A percentile compares a stretch with the other conserved stretches of the same genome.
Evolutionary conservation across 2,329 filamentous ascomycete species (phyloP).

Genomic region (Hymenoscyphus scutula): DNA sequence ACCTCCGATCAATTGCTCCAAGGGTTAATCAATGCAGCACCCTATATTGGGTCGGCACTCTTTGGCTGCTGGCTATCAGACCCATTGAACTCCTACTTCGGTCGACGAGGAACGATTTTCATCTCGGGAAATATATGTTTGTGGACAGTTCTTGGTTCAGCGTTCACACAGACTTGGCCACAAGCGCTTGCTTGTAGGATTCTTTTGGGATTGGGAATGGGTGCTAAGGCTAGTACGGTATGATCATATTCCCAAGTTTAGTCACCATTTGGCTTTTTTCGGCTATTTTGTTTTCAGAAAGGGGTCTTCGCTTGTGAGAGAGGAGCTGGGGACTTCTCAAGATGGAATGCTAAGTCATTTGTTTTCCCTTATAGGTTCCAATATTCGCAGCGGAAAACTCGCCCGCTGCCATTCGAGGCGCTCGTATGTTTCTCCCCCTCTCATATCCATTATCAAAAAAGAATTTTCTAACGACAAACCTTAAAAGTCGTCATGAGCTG

Average conservation of each 20-base stretch:
- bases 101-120: constrained; percentile 69
- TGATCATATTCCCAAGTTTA: background rate
- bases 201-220: constrained; percentile 72
- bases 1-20: constrained; percentile 37
- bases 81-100: constrained; percentile 64
- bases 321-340: background rate
- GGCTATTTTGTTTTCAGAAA: background rate
- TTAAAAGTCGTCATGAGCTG: constrained; percentile 9
- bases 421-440: constrained; percentile 24
- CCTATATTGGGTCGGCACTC: constrained; percentile 50
- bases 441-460: background rate
- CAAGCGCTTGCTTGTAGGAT: constrained; percentile 70
- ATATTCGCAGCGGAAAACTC: constrained; percentile 63
- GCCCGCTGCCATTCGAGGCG: constrained; percentile 51
- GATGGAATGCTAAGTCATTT: background rate
- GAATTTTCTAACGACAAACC: background rate
- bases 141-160: constrained; percentile 14
- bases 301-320: background rate
- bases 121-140: constrained; percentile 63
- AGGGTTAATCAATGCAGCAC: constrained; percentile 63
- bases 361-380: constrained; percentile 49
- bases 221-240: constrained; percentile 60
- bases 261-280: background rate
- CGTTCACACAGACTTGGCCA: constrained; percentile 60
- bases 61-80: constrained; percentile 66